phyloP scores from a whole-genome alignment of 192 early-diverging fungal genomes.

The Gigaspora rosea region DNA sequence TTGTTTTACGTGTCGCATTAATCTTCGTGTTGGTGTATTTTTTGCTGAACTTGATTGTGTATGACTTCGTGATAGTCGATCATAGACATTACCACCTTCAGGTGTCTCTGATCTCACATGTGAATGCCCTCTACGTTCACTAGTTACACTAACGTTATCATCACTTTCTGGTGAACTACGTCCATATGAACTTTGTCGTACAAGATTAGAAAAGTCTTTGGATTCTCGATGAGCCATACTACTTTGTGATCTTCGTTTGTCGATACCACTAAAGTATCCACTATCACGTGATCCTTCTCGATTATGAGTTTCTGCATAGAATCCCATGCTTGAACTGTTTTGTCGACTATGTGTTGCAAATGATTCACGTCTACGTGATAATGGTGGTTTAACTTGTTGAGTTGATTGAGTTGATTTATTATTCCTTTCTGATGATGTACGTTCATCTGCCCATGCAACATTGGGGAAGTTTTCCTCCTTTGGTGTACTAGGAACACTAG shows the following conservation, averaged over 20 bases:
- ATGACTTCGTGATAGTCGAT: slow-evolving; percentile 20
- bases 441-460: neutral
- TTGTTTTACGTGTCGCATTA: too few species aligned
- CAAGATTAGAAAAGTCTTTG: slow-evolving; percentile 23
- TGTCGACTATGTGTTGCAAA: neutral
- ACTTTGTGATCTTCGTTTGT: slow-evolving; percentile 12
- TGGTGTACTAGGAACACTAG: neutral
- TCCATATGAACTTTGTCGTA: slow-evolving; percentile 14
- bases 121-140: slow-evolving; percentile 2
- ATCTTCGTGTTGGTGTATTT: neutral
- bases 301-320: neutral
- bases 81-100: slow-evolving; percentile 1
- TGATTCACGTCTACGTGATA: too few species aligned
- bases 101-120: slow-evolving; percentile 21
- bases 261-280: slow-evolving; percentile 23
- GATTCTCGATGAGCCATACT: slow-evolving; percentile 22
- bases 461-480: neutral
- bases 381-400: neutral
- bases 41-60: slow-evolving; percentile 20
- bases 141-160: neutral
- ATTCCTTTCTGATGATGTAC: neutral
- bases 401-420: neutral
- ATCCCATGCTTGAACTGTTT: slow-evolving; percentile 30
- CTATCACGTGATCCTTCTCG: slow-evolving; percentile 6
- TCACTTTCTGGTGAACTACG: slow-evolving; percentile 10